Evolutionary conservation across 208 protist species (phyloP).

Genomic region (Plasmodiophora brassicae): DNA sequence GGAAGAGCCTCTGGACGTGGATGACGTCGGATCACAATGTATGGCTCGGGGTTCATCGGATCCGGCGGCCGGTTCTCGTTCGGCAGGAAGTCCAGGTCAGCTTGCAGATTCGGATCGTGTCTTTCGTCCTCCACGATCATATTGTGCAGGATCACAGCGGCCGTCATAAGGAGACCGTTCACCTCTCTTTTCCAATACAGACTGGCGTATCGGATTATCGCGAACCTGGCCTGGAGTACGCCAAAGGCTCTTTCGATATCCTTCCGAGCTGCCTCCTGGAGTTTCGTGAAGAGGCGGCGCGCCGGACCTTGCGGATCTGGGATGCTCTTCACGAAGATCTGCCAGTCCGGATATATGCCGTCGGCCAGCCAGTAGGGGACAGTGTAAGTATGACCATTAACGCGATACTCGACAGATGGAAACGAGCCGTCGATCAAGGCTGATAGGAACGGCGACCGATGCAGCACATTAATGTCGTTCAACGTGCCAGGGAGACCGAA

Average conservation of each 20-base stretch:
- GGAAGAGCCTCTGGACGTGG: too few species aligned
- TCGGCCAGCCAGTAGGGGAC: constrained; percentile 9
- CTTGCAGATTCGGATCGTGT: background rate
- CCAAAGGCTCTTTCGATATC: constrained; percentile 33
- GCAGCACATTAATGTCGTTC: background rate
- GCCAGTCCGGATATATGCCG: constrained; percentile 5
- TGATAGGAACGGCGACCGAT: background rate
- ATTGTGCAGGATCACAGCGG: constrained; percentile 12
- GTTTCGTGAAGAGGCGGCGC: background rate
- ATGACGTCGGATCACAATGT: too few species aligned
- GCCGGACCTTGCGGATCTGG: background rate
- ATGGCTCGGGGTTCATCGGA: too few species aligned
- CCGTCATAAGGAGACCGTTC: background rate
- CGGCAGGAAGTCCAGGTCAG: background rate
- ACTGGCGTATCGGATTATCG: background rate
- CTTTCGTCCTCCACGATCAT: constrained; percentile 22
- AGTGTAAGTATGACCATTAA: constrained; percentile 8
- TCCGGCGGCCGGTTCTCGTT: too few species aligned
- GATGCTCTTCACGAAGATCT: background rate
- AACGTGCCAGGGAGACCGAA: background rate
- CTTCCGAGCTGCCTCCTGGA: background rate
- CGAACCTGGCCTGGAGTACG: constrained; percentile 1
- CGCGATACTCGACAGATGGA: background rate
- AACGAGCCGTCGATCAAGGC: background rate
- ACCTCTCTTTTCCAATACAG: background rate